Evolutionary conservation across 2,329 filamentous ascomycete genomes (phyloP).

Genomic region (Emergomyces africanus): DNA sequence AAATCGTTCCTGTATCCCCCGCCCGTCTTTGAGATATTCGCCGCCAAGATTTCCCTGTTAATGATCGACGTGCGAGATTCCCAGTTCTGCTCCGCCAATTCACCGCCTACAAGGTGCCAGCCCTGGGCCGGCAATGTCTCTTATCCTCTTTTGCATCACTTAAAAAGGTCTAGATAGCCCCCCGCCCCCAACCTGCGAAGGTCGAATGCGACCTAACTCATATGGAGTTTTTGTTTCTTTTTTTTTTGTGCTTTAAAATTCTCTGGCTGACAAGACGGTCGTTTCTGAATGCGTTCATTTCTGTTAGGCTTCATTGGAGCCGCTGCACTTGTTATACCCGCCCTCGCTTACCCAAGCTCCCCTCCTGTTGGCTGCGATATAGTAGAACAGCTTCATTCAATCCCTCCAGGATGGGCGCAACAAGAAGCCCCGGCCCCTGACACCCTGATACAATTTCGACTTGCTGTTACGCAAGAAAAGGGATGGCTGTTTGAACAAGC

Average conservation of each 20-base stretch:
- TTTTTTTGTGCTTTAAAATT: neutral
- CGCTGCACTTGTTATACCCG: neutral
- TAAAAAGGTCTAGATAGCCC: neutral
- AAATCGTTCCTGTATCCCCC: too few species aligned
- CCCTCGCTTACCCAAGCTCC: neutral
- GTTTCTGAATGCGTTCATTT: neutral
- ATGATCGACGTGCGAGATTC: neutral
- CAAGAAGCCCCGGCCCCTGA: constrained; percentile 18
- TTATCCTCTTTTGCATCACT: neutral
- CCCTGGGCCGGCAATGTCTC: neutral
- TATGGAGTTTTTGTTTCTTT: neutral
- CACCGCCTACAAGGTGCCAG: neutral
- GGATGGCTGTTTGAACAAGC: constrained; percentile 42
- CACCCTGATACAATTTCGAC: constrained; percentile 35
- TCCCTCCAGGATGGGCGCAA: constrained; percentile 25
- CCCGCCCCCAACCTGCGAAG: neutral
- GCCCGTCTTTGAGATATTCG: neutral
- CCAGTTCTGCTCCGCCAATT: neutral
- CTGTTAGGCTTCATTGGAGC: neutral
- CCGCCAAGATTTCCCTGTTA: neutral
- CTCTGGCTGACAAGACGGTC: neutral
- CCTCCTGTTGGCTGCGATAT: constrained; percentile 8
- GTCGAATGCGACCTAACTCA: neutral
- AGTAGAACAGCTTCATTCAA: constrained; percentile 18
- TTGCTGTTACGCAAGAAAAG: constrained; percentile 39